Percentiles rank a stretch among this genome's conserved stretches.
phyloP scores from a whole-genome alignment of 495 filamentous ascomycete species.

The Tuber microsphaerosporum region DNA sequence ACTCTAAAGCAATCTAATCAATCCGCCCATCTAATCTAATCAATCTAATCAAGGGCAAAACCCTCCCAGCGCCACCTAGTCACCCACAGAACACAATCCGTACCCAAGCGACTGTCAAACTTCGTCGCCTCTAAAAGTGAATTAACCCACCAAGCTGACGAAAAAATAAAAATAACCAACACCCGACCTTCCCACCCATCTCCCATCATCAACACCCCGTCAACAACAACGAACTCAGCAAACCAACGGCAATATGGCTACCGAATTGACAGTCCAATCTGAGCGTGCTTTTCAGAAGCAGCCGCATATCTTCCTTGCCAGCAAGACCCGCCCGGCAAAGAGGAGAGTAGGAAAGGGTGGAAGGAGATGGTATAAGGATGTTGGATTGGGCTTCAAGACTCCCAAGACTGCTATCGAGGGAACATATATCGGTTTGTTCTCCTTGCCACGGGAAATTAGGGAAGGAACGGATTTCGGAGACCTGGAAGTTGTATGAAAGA shows the following conservation, averaged over 20 bases:
- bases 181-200: not conserved
- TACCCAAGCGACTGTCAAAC: not conserved
- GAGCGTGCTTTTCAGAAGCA: slow-evolving; percentile 99
- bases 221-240: slow-evolving; percentile 49
- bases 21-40: not conserved
- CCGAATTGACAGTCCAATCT: slow-evolving; percentile 94
- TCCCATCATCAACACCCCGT: slow-evolving; percentile 16
- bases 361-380: slow-evolving; percentile 99
- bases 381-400: slow-evolving; percentile 96
- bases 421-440: slow-evolving; percentile 89
- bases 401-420: slow-evolving; percentile 97
- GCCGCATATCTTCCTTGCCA: slow-evolving; percentile 98
- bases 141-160: slow-evolving; percentile 10
- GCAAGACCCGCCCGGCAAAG: slow-evolving; percentile 78
- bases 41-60: slow-evolving; percentile 3
- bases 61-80: not conserved
- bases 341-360: slow-evolving; percentile 71
- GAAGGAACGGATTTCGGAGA: slow-evolving; percentile 5
- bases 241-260: slow-evolving; percentile 65
- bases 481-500: not conserved
- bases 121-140: not conserved
- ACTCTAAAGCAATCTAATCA: not conserved
- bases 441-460: slow-evolving; percentile 12
- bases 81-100: slow-evolving; percentile 4
- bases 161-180: slow-evolving; percentile 24